Conservation (phyloP, 73 alveolate species). For the Paramecium sexaurelia region DNA sequence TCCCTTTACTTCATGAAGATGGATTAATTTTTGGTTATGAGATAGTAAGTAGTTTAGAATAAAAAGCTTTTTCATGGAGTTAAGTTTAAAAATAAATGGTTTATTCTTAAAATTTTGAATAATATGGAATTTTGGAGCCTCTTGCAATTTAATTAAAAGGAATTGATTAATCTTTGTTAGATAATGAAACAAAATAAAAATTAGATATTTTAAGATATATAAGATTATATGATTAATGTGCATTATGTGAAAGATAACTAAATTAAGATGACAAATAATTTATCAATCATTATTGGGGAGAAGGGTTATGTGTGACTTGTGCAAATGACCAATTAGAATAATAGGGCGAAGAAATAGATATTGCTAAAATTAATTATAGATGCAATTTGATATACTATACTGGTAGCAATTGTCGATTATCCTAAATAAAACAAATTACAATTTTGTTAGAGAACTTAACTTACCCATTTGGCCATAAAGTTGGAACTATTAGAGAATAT, state of each 20-base stretch:
- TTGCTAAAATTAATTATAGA: conserved; percentile 8
- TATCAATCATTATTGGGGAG: conserved; percentile 33
- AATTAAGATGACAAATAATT: background rate
- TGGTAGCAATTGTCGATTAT: background rate
- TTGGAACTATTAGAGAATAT: background rate
- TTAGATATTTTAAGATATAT: background rate
- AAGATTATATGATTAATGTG: background rate
- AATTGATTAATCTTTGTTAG: background rate
- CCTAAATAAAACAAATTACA: background rate
- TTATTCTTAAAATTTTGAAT: background rate
- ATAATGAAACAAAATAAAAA: background rate
- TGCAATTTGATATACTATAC: background rate
- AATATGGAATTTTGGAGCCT: conserved; percentile 23
- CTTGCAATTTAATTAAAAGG: background rate
- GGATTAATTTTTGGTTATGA: conserved; percentile 34
- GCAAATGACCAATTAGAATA: background rate
- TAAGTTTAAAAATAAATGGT: background rate
- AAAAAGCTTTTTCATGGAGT: background rate
- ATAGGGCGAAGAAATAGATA: conserved; percentile 15
- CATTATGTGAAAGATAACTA: background rate
- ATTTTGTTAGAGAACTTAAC: background rate
- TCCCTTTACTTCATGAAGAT: background rate
- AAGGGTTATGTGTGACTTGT: background rate
- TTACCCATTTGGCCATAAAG: background rate
- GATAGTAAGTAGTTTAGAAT: background rate